phyloP scores from a whole-genome alignment of 352 stramenopile species.

The Globisporangium spiculum region DNA sequence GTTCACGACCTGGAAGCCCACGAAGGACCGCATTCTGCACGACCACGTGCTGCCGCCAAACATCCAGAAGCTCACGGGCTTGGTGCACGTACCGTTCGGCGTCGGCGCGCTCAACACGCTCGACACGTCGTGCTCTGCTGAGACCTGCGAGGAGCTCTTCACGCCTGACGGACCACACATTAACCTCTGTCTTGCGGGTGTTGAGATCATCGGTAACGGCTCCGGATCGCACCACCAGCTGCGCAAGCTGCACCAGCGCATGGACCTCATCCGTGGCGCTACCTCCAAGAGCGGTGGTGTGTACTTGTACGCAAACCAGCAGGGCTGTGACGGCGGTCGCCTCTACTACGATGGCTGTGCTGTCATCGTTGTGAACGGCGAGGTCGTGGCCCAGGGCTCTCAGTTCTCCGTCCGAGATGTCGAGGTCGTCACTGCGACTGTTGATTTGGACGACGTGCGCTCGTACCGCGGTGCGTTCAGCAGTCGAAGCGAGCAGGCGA shows the following conservation, averaged over 20 bases:
- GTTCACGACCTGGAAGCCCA: constrained; percentile 85
- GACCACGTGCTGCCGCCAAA: constrained; percentile 77
- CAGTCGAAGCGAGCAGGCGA: constrained; percentile 94
- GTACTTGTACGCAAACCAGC: constrained; percentile 98
- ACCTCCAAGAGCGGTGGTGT: constrained; percentile 96
- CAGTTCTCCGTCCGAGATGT: constrained; percentile 98
- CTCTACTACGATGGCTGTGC: constrained; percentile 98
- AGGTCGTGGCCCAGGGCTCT: constrained; percentile 93
- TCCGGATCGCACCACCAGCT: constrained; percentile 97
- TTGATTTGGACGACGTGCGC: constrained; percentile 98
- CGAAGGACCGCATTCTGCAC: constrained; percentile 48
- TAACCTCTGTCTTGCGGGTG: constrained; percentile 89
- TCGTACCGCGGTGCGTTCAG: constrained; percentile 93
- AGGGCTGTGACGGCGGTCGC: constrained; percentile 96
- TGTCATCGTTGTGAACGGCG: constrained; percentile 96
- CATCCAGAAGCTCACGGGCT: constrained; percentile 80
- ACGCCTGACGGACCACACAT: constrained; percentile 96
- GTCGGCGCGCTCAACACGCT: constrained; percentile 76
- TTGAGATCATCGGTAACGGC: constrained; percentile 98
- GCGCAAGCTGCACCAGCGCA: constrained; percentile 90
- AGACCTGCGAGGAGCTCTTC: constrained; percentile 99
- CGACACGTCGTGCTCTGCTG: constrained; percentile 88
- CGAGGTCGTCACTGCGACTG: constrained; percentile 94
- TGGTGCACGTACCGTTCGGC: constrained; percentile 81
- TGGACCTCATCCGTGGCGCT: constrained; percentile 90